Evolutionary conservation across 805 yeast genomes (phyloP), one percentile per base, ranked within the genome.

Genomic region (Lachancea waltii): DNA sequence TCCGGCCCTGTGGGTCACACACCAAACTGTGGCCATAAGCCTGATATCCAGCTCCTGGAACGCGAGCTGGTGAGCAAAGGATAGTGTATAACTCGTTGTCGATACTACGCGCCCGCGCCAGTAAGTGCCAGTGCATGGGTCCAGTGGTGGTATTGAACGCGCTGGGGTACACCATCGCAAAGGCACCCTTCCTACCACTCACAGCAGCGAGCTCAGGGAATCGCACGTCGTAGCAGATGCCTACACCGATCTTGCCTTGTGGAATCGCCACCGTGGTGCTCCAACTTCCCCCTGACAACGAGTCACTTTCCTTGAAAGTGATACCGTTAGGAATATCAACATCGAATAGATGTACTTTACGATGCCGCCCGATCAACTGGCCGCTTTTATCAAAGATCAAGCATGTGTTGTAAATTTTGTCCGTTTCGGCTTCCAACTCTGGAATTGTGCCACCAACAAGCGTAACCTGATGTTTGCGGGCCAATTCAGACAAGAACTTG

Each of bases 371-470:
- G 39, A 90, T 75, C 40, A 89, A 67, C 27, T 77, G 71, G 3
- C 98, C 98, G 2, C 58, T 33, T 2, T 80, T 81, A 43, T 76
- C 62, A 56, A 85, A 90, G 3, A 94, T 70, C 54, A 85, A 54
- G 33, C 85, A 75, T 21, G 94, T 79, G 65, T 89, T 78, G 71
- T 75, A 83, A 20, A 78, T 54, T 47, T 77, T 76, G 38, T 70
- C 68, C 33, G 72, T 76, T 15, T 61, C 65, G 10, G 70, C 77
- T 32, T 69, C 77, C 20, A 72, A 51, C 59, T 92, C 98, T 1
- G 97, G 97, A 48, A 85, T 77, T 1, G 96, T 85, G 11, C 98
- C 98, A 11, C 97, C 97, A 30, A 90, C 73, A 30, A 90, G 67
- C 41, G 70, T 77, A 13, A 86, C 71, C 4, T 67, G 64, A 49